Evolutionary conservation across 2,329 filamentous ascomycete genomes (phyloP), one percentile per base, ranked within the genome.

Genomic region (Pestalotiopsis sp.): DNA sequence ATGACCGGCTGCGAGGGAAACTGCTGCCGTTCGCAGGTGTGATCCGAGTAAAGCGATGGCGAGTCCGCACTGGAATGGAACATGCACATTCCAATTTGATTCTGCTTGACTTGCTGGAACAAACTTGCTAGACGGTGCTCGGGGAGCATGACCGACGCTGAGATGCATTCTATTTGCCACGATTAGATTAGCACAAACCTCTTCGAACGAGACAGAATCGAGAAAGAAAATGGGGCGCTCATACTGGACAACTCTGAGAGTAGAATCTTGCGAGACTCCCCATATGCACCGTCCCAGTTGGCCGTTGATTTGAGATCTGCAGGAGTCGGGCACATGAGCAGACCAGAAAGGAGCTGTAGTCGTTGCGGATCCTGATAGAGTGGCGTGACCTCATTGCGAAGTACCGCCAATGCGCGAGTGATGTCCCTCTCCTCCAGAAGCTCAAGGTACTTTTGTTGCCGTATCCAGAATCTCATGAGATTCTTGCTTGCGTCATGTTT

Each of bases 391-490:
- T 99, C 95, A 71, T 90, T 90, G 23, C 96, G 90, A 60, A 99
- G 86, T n/a, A 98, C 94, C 75, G 87, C 86, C 68, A 99, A 84
- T 7, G 95, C 96, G 65, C 87, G 86, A 14, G 86, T 86, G 9
- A 93, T 88, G 74, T 98, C 91, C 72, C 90, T 86, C 74, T 86
- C 84, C 79, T 98, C 95, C 58, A 99, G 83, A 9, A 97, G 83
- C 81, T 99, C 96, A 38, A 99, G 84, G 75, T 95, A 99, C 79
- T 98, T 98, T 78, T 99, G 96, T 77, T 97, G 93, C 71, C 95
- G 88, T 75, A 99, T 85, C 84, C 91, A 91, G 79, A 98, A 98
- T 61, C 91, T 87, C 92, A 99, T 95, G 65, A 92, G 86, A 72
- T 91, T 90, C 68, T 87, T 87, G 74, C 97, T 92, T 6, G 93